phyloP scores from a whole-genome alignment of 371 early-diverging fungal species.

The Rhizopus delemar region DNA sequence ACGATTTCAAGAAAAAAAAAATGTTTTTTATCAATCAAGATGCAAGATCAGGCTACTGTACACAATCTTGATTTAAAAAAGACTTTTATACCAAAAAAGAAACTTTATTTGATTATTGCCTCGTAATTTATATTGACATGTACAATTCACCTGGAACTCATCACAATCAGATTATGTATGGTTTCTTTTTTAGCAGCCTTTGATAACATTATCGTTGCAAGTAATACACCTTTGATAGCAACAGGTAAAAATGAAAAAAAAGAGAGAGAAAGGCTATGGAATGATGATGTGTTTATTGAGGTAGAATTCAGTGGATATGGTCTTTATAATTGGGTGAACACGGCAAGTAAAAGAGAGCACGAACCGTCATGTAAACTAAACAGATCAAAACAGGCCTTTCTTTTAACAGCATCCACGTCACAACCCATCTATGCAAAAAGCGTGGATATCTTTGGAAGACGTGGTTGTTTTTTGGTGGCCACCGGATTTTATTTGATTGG shows the following conservation, averaged over 20 bases:
- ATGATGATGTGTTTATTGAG: background rate
- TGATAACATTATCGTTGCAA: conserved; percentile 44
- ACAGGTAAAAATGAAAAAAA: conserved; percentile 18
- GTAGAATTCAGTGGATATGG: conserved; percentile 42
- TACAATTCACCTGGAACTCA: background rate
- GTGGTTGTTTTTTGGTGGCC: conserved; percentile 59
- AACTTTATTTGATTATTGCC: conserved; percentile 12
- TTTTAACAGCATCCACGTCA: conserved; percentile 50
- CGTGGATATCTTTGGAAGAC: conserved; percentile 72
- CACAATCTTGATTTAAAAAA: conserved; percentile 3
- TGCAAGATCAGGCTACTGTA: background rate
- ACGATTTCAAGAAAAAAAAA: no score
- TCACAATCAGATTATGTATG: conserved; percentile 31
- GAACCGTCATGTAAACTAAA: background rate
- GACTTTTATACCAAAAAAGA: conserved; percentile 1
- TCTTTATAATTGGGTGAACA: conserved; percentile 43
- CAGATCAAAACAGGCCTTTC: conserved; percentile 30
- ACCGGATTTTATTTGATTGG: conserved; percentile 65
- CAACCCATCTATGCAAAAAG: conserved; percentile 68
- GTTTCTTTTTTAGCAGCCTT: conserved; percentile 46
- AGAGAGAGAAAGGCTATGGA: no score
- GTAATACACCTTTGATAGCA: conserved; percentile 41
- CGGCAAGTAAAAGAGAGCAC: conserved; percentile 19
- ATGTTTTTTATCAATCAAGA: background rate
- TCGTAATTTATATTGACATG: conserved; percentile 7